Evolutionary conservation across 306 rosid species (phyloP).

Genomic region (Senna tora): DNA sequence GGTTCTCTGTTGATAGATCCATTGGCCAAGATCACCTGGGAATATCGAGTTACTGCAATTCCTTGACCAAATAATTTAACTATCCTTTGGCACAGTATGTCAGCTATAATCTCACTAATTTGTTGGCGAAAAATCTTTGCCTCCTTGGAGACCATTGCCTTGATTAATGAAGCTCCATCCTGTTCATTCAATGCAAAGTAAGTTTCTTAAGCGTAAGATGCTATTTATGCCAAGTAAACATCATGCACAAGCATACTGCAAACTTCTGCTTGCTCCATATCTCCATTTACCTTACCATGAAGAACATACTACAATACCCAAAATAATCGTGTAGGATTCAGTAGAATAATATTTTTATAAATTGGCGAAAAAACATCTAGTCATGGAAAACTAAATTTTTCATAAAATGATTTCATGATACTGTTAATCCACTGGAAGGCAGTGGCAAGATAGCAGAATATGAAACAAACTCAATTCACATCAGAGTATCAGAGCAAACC

Average conservation of each 20-base stretch:
- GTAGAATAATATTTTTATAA: neutral
- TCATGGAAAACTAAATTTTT: neutral
- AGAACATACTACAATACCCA: neutral
- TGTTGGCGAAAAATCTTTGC: constrained; percentile 70
- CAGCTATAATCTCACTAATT: constrained; percentile 63
- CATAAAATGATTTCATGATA: neutral
- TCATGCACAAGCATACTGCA: constrained; percentile 5
- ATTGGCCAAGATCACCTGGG: constrained; percentile 44
- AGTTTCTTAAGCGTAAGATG: constrained; percentile 20
- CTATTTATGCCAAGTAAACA: constrained; percentile 19
- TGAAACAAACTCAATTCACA: neutral
- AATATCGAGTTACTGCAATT: constrained; percentile 42
- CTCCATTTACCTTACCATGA: constrained; percentile 5
- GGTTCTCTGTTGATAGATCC: constrained; percentile 55
- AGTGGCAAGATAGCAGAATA: neutral
- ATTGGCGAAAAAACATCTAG: neutral
- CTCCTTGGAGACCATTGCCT: constrained; percentile 78
- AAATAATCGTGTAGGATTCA: constrained; percentile 25
- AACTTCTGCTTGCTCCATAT: too few relatives aligned
- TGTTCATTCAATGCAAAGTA: constrained; percentile 49
- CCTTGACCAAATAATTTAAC: constrained; percentile 55
- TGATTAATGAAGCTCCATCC: constrained; percentile 86
- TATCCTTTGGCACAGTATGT: constrained; percentile 67
- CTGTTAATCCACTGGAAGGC: constrained; percentile 9
- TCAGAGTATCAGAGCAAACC: constrained; percentile 14